phyloP scores from a whole-genome alignment of 2,329 filamentous ascomycete genomes.

The Pleoardoris graminearum region DNA sequence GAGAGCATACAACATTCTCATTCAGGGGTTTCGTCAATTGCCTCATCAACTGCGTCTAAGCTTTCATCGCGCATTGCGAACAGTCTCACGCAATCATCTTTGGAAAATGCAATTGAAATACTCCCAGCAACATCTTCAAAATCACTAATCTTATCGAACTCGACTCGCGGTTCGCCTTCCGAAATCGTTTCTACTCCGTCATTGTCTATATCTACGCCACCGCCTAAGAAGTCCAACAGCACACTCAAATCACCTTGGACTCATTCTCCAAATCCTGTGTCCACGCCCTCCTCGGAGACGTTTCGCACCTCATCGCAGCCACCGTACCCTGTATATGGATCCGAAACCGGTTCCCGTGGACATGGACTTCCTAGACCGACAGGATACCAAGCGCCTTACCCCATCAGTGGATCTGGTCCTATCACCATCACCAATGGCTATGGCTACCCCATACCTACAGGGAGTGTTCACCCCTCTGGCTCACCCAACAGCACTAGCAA shows the following conservation, averaged over 20 bases:
- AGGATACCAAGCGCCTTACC: neutral
- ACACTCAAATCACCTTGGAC: neutral
- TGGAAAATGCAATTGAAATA: neutral
- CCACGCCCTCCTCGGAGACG: neutral
- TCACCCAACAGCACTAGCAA: conserved; percentile 14
- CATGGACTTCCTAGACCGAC: conserved; percentile 18
- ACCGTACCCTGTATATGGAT: conserved; percentile 5
- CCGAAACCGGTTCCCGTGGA: conserved; percentile 8
- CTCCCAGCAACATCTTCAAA: neutral
- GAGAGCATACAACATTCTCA: neutral
- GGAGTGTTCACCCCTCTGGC: neutral
- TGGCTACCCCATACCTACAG: neutral
- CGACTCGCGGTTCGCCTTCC: neutral
- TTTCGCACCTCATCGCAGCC: neutral
- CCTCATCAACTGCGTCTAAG: neutral
- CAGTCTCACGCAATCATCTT: neutral
- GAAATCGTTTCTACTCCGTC: neutral
- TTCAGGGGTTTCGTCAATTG: neutral
- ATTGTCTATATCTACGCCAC: neutral
- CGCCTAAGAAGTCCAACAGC: neutral
- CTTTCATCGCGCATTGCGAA: neutral
- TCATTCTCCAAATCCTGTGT: neutral
- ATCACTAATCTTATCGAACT: neutral
- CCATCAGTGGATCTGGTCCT: conserved; percentile 1
- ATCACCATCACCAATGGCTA: conserved; percentile 2